Evolutionary conservation across 1,139 yeast genomes (phyloP), one percentile per base, ranked within the genome.

Genomic region (Groenewaldozyma auringiensis): DNA sequence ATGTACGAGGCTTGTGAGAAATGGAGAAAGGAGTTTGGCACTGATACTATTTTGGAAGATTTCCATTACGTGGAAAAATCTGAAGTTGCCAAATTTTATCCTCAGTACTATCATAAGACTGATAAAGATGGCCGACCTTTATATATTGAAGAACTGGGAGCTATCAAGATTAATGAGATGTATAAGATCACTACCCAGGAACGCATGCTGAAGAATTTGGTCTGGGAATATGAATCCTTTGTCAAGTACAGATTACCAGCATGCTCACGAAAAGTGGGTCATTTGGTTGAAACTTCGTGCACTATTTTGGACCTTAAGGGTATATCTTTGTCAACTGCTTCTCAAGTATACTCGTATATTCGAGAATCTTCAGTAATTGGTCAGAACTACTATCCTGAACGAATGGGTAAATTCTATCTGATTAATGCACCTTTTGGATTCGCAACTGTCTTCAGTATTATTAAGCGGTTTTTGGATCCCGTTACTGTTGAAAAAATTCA

Each of bases 361-460:
- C 79, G 82, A 64, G 96, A 88, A 67, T 96, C 98, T 22, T 85
- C 96, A 18, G 72, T 76, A 59, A 87, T 92, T 61, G 96, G 97
- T 52, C 98, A 92, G 71, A 87, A 92, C 72, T 92, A 84, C 68
- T 92, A 92, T 66, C 98, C 98, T n/a, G 98, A 92, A 73, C 83
- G 98, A 69, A 89, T 92, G 97, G 97, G 98, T 61, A 88, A 87
- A 68, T 92, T 92, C 64, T 92, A 87, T 70, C 72, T 89, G 61
- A 86, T 92, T 69, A 92, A 92, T 64, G 95, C 98, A 1, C 98
- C 98, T 52, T 92, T 88, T 65, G 98, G 98, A 3, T 92, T 92
- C 69, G 81, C 95, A 35, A 82, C 96, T 41, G 97, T 95, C 34
- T 92, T 92, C 75, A 79, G 79, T 64, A 65, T 89, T 51, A 86